Conservation (phyloP, 768 basidiomycete genomes). For the Boletellus emodensis region DNA sequence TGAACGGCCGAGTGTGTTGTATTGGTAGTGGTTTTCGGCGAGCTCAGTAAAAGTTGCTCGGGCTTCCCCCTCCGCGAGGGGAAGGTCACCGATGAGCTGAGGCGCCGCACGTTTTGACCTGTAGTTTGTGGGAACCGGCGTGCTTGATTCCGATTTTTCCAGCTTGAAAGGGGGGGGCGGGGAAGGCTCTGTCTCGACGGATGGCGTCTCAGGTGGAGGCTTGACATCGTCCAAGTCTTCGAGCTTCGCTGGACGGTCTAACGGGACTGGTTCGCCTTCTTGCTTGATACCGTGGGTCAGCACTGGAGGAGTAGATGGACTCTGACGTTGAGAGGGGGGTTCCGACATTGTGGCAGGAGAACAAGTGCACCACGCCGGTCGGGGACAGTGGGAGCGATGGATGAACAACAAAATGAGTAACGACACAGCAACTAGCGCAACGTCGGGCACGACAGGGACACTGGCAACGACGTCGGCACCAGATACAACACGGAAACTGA, state of each 20-base stretch:
- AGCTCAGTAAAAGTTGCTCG: slow-evolving; percentile 71
- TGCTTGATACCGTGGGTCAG: slow-evolving; percentile 11
- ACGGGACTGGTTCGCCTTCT: slow-evolving; percentile 6
- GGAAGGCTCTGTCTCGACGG: slow-evolving; percentile 28
- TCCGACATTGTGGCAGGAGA: slow-evolving; percentile 28
- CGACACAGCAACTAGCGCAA: slow-evolving; percentile 15
- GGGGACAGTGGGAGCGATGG: slow-evolving; percentile 12
- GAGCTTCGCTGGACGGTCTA: slow-evolving; percentile 10
- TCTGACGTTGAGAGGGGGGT: slow-evolving; percentile 27
- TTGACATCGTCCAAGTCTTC: slow-evolving; percentile 25
- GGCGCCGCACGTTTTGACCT: slow-evolving; percentile 38
- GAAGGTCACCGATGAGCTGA: slow-evolving; percentile 80
- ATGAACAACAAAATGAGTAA: slow-evolving; percentile 24
- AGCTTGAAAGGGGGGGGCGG: slow-evolving; percentile 29
- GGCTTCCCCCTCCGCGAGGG: slow-evolving; percentile 71
- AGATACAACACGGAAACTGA: slow-evolving; percentile 2
- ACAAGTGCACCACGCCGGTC: slow-evolving; percentile 15
- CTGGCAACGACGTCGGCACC: slow-evolving; percentile 14
- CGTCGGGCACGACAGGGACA: slow-evolving; percentile 17
- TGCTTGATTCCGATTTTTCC: slow-evolving; percentile 34
- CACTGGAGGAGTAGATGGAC: slow-evolving; percentile 17
- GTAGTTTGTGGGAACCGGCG: slow-evolving; percentile 33
- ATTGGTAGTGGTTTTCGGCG: slow-evolving; percentile 79
- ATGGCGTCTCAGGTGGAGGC: slow-evolving; percentile 26
- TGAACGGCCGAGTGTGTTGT: slow-evolving; percentile 79